phyloP scores from a whole-genome alignment of 495 filamentous ascomycete genomes.

The Mytilinidion resinicola region DNA sequence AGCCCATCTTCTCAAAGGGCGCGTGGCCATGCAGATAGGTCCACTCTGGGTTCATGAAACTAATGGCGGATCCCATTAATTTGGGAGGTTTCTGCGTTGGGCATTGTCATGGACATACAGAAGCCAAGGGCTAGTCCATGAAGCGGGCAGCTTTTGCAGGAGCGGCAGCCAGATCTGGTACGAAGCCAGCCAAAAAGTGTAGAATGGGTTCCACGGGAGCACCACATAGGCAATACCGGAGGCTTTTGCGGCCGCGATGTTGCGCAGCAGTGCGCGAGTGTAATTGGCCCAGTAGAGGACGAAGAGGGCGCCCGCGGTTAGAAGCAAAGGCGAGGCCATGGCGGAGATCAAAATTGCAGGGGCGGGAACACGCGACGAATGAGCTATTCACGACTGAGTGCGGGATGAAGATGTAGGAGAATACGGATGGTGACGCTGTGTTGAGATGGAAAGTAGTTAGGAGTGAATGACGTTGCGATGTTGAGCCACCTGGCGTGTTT shows the following conservation, averaged over 20 bases:
- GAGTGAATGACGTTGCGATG: too few relatives aligned
- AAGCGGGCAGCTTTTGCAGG: slow-evolving; percentile 42
- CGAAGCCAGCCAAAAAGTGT: slow-evolving; percentile 46
- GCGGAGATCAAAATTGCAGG: too few relatives aligned
- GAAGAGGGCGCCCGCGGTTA: slow-evolving; percentile 6
- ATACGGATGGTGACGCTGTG: too few relatives aligned
- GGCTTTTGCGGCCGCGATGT: slow-evolving; percentile 33
- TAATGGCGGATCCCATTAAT: slow-evolving; percentile 6
- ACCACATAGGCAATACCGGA: slow-evolving; percentile 37
- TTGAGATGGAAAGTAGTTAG: too few relatives aligned
- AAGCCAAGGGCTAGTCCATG: slow-evolving; percentile 43
- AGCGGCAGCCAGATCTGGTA: slow-evolving; percentile 44
- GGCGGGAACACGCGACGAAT: too few relatives aligned
- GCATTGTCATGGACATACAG: slow-evolving; percentile 32
- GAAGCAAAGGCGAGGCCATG: slow-evolving; percentile 7
- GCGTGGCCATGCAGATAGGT: slow-evolving; percentile 37
- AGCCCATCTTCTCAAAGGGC: slow-evolving; percentile 38
- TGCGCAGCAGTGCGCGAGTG: slow-evolving; percentile 27
- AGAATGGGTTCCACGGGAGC: slow-evolving; percentile 33
- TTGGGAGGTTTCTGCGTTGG: neutral
- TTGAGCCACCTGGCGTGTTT: too few relatives aligned
- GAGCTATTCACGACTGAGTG: too few relatives aligned
- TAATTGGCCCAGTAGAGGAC: slow-evolving; percentile 18
- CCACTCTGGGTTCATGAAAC: slow-evolving; percentile 37
- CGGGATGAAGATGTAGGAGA: too few relatives aligned